Base-by-base conservation (phyloP, 2,329 filamentous ascomycete species). In the Claviceps sp. region DNA sequence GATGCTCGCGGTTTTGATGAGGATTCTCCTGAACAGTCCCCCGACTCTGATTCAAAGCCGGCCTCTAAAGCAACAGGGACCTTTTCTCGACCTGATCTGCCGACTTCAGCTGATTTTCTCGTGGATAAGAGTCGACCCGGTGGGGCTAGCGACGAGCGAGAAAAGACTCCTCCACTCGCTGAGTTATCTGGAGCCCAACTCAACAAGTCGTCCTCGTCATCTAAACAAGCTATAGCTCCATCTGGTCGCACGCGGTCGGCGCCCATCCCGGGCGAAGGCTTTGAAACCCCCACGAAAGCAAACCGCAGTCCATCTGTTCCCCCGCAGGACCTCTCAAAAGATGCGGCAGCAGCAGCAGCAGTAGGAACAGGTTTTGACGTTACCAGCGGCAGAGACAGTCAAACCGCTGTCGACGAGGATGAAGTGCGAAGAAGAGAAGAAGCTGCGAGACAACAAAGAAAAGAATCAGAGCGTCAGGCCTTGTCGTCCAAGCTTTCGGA, bases 401-500 rank as follows among this genome's bases (percentile, higher is more conserved):
- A 51, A 11, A 42, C 41, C 18, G 18, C 18, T 22, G 16, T 20
- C 22, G 22, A 57, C 42, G 51, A 54, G 37, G 53, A 55, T 36
- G 46, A 54, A 18, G 52, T 45, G 16, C 47, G 18, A 53, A 14
- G 53, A 56, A 11, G 52, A 49, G 4, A 37, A 37, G 54, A 58
- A 24, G 52, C 47, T 34, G 59, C 56, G 40, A 57, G 57, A n/a
- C 60, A 59, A 43, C 62, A 62, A 24, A 61, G 61, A 50, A 65
- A 63, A 45, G 64, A 58, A 13, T 66, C 65, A 5, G 70, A 72
- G 48, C 70, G 69, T 5, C 63, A 69, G 44, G 70, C 63, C 47
- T 65, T 75, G 50, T 65, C 71, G 3, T 67, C 65, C 7, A 71
- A 69, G 47, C 63, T 75, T 1, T 68, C 67, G n/a, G 67, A 63